Base-by-base conservation (phyloP, 352 stramenopile species). In the Phytopythium litorale region DNA sequence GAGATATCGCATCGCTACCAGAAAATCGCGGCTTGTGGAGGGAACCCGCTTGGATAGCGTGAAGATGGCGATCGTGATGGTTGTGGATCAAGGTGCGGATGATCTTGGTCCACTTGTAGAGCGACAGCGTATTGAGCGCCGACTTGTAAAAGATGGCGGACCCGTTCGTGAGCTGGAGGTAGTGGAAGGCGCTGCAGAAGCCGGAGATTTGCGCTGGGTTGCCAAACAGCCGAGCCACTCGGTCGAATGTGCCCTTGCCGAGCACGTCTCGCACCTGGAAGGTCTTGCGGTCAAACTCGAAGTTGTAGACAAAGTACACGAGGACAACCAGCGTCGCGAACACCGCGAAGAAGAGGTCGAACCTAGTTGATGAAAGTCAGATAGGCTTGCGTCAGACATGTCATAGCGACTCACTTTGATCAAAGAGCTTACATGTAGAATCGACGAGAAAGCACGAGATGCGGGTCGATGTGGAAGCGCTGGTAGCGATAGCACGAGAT, bases 91-190 rank as follows among this genome's bases (percentile, higher is more conserved):
- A 32, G 3, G 63, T 69, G 13, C 58, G 13, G 40, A 78, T 72
- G 33, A 78, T 87, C 45, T 75, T 79, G 18, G 46, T 30, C 74
- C 70, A 86, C 32, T 86, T 86, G 67, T 78, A 81, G 5, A 80
- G 30, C 23, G 74, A 83, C 0, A 86, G 49, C 32, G 75, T 11
- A 13, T 75, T 69, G 3, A 84, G 61, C 3, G 66, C 56, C 1
- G 60, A 74, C 50, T 87, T 87, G 49, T 69, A 71, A 15, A 80
- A 69, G 8, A 86, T 28, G 0, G 60, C 59, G 0, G 25, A 46
- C 1, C 65, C 62, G 0, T 53, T 65, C 0, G 68, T 70, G 35
- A 75, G 63, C 55, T 75, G 68, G 30, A 75, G 52, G 37, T 75
- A 75, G 55, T 72, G 65, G 30, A 75, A 70, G 2, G 68, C 68